Conservation (phyloP, 495 filamentous ascomycete genomes). For the Hyaloscypha hepaticicola region DNA sequence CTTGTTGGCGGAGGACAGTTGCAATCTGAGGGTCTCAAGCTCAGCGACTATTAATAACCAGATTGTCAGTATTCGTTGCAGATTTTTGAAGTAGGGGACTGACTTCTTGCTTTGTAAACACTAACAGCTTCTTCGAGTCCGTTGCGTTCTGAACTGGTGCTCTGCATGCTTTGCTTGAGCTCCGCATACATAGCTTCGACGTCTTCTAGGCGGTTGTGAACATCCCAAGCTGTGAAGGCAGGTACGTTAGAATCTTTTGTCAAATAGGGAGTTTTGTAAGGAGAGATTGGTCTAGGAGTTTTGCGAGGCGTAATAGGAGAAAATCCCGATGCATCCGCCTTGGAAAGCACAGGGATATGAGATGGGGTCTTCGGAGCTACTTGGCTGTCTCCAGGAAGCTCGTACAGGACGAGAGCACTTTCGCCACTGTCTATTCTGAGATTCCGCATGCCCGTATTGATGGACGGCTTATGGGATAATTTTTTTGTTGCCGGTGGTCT, state of each 20-base stretch:
- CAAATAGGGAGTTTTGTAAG: conserved; percentile 52
- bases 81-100: conserved; percentile 24
- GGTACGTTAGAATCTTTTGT: conserved; percentile 67
- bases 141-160: conserved; percentile 58
- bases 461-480: conserved; percentile 22
- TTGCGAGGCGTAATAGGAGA: conserved; percentile 29
- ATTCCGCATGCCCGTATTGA: conserved; percentile 15
- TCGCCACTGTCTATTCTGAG: conserved; percentile 16
- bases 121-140: conserved; percentile 66
- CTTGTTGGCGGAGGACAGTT: conserved; percentile 38
- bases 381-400: conserved; percentile 19
- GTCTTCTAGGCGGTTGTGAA: conserved; percentile 52
- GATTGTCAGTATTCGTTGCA: conserved; percentile 1
- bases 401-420: conserved; percentile 23
- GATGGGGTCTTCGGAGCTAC: conserved; percentile 37
- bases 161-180: conserved; percentile 61
- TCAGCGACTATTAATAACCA: conserved; percentile 56
- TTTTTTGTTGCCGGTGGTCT: conserved; percentile 4
- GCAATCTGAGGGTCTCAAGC: conserved; percentile 59
- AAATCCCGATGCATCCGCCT: conserved; percentile 26
- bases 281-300: conserved; percentile 36
- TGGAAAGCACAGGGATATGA: conserved; percentile 30
- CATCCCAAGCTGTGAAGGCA: conserved; percentile 65
- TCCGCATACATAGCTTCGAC: conserved; percentile 62
- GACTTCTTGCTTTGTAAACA: conserved; percentile 72